Conservation (phyloP, 306 rosid species). For the Quercus suber region DNA sequence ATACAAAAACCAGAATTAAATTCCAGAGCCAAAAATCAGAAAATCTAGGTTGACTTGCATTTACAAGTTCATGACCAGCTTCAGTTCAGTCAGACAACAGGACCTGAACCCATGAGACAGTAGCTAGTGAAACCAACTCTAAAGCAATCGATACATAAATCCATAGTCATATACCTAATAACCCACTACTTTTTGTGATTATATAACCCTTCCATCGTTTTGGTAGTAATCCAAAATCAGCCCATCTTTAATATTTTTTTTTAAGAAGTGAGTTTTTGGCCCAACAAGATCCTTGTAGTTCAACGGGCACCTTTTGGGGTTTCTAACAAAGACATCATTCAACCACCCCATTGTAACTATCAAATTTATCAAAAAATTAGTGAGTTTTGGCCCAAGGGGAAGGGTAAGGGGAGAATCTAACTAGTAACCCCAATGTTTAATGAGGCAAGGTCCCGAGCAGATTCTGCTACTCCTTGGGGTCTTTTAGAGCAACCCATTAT, state of each 20-base stretch:
- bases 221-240: not conserved
- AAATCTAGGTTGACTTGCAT: not conserved
- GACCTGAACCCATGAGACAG: not conserved
- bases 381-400: too few relatives aligned
- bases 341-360: too few relatives aligned
- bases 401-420: too few relatives aligned
- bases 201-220: not conserved
- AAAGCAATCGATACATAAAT: not conserved
- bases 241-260: not conserved
- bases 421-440: too few relatives aligned
- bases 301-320: too few relatives aligned
- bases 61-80: not conserved
- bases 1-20: not conserved
- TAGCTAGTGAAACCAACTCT: not conserved
- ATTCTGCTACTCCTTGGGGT: too few relatives aligned
- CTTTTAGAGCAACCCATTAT: not conserved
- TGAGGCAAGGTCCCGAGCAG: too few relatives aligned
- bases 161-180: not conserved
- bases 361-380: too few relatives aligned
- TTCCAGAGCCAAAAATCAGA: not conserved
- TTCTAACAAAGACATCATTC: too few relatives aligned
- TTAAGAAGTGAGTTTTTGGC: too few relatives aligned
- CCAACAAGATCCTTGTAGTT: too few relatives aligned
- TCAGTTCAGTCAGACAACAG: not conserved
- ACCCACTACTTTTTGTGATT: not conserved